A percentile compares a stretch with the other conserved stretches of the same genome.
Conservation (phyloP, 192 early-diverging fungal genomes). For the Coemansia sp. region DNA sequence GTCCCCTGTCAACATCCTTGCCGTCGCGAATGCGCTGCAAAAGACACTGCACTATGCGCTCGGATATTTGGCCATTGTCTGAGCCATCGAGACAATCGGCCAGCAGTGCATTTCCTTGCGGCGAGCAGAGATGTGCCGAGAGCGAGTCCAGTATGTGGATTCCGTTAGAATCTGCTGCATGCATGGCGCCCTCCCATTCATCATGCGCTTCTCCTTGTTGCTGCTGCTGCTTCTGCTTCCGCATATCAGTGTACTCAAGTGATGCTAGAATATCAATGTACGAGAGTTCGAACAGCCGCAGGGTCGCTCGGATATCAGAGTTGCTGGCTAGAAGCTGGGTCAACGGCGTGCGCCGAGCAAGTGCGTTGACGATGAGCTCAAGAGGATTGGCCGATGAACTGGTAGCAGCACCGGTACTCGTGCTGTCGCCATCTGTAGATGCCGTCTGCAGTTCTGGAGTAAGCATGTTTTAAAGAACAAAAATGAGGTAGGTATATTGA, state of each 20-base stretch:
- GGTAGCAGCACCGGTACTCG: not conserved
- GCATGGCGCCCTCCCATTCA: not conserved
- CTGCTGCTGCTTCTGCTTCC: not conserved
- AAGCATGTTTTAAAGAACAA: not conserved
- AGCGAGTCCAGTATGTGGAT: not conserved
- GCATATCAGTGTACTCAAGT: not conserved
- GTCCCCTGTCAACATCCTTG: slow-evolving; percentile 1
- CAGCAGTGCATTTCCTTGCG: not conserved
- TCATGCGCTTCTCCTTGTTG: not conserved
- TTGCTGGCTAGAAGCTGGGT: slow-evolving; percentile 7
- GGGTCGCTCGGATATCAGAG: slow-evolving; percentile 21
- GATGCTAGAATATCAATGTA: slow-evolving; percentile 23
- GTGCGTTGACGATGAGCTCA: not conserved
- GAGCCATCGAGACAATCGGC: not conserved
- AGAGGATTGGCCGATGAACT: not conserved
- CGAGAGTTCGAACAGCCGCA: slow-evolving; percentile 29
- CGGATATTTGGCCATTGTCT: not conserved
- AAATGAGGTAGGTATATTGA: no score
- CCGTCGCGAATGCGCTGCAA: not conserved
- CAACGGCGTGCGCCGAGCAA: not conserved
- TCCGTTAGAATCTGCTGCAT: not conserved
- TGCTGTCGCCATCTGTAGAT: not conserved
- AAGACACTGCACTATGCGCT: not conserved
- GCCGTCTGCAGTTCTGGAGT: not conserved
- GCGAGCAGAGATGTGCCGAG: not conserved